Base-by-base conservation (phyloP, 2,329 filamentous ascomycete genomes). In the Ceratocystiopsis sp. region DNA sequence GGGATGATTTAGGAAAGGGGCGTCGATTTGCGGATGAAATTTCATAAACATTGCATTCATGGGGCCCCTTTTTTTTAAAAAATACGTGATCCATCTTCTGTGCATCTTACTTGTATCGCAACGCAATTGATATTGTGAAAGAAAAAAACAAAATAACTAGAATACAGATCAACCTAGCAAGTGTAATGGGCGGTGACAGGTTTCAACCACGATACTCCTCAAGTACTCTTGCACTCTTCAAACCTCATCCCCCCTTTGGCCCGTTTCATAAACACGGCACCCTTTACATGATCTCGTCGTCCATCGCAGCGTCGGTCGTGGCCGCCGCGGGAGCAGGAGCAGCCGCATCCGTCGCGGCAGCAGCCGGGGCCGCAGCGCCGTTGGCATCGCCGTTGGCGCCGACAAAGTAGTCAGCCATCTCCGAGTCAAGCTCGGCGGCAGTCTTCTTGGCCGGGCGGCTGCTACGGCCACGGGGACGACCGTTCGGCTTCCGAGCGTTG, bases 341-440 rank as follows among this genome's bases (percentile, higher is more conserved):
- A 42, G 63, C 53, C 46, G 69, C 65, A 16, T 35, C 41, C 15
- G 21, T 40, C 4, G 43, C 33, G 8, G 35, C 63, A 37, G 66
- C 63, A 42, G 62, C 59, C 38, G 64, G 58, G 43, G 64, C 53
- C 46, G 69, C 65, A 48, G 65, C 65, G 29, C 45, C 48, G 36
- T 44, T 50, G 29, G 51, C 44, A 21, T 51, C 50, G 8, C 65
- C 68, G 51, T 66, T 66, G 42, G 60, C 65, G 50, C 63, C 57
- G 33, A 70, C 76, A 59, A 93, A 96, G 67, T 98, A 98, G 61
- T 96, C 91, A 17, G 77, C 79, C 91, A 98, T 98, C 61, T 98
- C 91, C 5, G 84, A 86, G 60, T 98, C 91, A 21, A 98, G 77
- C 66, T 98, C 87, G 59, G 94, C 89, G 1, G 81, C 78, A 0